Evolutionary conservation across 805 yeast species (phyloP).

Genomic region (Schizosaccharomyces cryophilus): DNA sequence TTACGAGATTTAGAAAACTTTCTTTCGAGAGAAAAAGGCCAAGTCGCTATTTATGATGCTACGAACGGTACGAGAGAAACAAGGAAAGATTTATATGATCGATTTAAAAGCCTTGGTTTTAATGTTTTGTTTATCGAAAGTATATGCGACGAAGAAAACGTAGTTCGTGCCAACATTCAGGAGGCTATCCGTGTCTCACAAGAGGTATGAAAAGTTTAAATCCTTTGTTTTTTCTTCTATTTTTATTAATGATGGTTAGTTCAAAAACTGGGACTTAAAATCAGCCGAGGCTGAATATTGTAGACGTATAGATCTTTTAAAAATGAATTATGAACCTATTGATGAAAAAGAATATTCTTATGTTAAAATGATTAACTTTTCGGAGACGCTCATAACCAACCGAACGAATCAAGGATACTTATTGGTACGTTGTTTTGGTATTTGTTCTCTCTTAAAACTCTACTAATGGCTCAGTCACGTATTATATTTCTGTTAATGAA

Average conservation of each 20-base stretch:
- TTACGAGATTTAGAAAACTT: conserved; percentile 15
- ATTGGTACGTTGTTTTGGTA: not conserved
- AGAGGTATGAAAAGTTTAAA: conserved; percentile 33
- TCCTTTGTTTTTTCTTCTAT: conserved; percentile 19
- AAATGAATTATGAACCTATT: conserved; percentile 42
- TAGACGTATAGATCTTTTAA: not conserved
- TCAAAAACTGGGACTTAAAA: not conserved
- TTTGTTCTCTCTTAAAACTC: not conserved
- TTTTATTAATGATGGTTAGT: not conserved
- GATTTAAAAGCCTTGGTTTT: conserved; percentile 32
- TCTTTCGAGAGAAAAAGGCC: conserved; percentile 59
- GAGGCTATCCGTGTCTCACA: not conserved
- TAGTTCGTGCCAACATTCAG: conserved; percentile 44
- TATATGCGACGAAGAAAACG: conserved; percentile 42
- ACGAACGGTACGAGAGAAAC: conserved; percentile 58
- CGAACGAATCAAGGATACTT: not conserved
- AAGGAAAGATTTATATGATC: conserved; percentile 31
- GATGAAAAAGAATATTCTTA: conserved; percentile 32
- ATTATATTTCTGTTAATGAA: not conserved
- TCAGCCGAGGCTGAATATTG: not conserved
- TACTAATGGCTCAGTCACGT: not conserved
- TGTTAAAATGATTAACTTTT: conserved; percentile 74
- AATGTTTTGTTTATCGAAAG: conserved; percentile 77
- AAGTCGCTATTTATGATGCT: conserved; percentile 89
- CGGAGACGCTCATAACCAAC: conserved; percentile 40